Base-by-base conservation (phyloP, 352 stramenopile genomes). In the Phytopythium aichiense region DNA sequence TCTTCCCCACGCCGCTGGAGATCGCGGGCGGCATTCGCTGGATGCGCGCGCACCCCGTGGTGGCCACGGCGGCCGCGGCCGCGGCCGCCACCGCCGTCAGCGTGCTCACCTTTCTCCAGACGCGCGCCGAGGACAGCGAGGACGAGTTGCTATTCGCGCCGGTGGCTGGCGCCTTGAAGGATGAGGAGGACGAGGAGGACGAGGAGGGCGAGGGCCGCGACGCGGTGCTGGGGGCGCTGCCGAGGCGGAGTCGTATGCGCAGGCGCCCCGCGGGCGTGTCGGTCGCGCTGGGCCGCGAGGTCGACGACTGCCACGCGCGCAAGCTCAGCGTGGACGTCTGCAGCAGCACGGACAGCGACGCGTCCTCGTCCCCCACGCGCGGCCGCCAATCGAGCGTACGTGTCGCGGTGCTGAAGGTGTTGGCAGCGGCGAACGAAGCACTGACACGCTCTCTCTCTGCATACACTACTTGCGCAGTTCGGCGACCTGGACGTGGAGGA, bases 1-100 rank as follows among this genome's bases (percentile, higher is more conserved):
- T 93, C 72, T 93, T 93, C 71, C 84, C 84, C 35, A 93, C 84
- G 52, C 79, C 84, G 33, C 75, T 76, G 51, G 84, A 93, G 63
- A 90, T 93, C 65, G 82, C 81, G n/a, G 78, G 77, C 23, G 82
- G 81, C 33, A 56, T 93, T 28, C 79, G 77, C 58, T 93, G 81
- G 81, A 72, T 93, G 55, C 76, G 74, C 57, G 76, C 88, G 38
- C 81, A 92, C 63, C 84, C 84, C 3, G 74, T 92, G 4, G 77
- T 92, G 42, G 81, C 74, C 49, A 89, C 83, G 5, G 83, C 83
- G 9, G 81, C 83, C 6, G 79, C 79, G 0, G 84, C 84, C 16
- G 83, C 80, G 18, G 76, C 74, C 30, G 84, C 81, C 30, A 91
- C 84, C 0, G 81, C 84, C 30, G 81, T 90, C 16, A 90, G 77